Evolutionary conservation across 23 red algal genomes (phyloP).

Genomic region (Gracilaria gracilis): DNA sequence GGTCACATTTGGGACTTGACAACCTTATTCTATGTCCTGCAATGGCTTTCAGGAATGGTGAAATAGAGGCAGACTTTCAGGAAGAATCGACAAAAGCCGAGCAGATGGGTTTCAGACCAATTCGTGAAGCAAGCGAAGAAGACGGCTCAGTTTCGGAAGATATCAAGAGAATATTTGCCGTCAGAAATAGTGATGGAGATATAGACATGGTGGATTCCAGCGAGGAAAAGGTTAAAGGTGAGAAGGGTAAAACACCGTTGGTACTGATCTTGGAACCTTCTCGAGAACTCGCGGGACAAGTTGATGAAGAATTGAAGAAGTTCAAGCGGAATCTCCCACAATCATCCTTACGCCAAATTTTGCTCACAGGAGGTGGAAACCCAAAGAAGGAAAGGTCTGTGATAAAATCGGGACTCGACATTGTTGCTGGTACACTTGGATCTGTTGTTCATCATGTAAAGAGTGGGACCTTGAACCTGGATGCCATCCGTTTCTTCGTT

Average conservation of each 20-base stretch:
- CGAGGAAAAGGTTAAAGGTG: not conserved
- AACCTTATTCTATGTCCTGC: slow-evolving; percentile 71
- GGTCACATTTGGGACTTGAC: slow-evolving; percentile 17
- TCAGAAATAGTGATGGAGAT: not conserved
- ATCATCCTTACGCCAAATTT: slow-evolving; percentile 40
- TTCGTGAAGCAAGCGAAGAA: slow-evolving; percentile 34
- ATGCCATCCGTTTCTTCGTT: slow-evolving; percentile 83
- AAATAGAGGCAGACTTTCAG: slow-evolving; percentile 63
- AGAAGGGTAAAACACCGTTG: slow-evolving; percentile 67
- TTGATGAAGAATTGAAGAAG: slow-evolving; percentile 77
- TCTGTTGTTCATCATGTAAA: slow-evolving; percentile 86
- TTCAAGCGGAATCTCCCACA: slow-evolving; percentile 64
- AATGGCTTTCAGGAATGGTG: slow-evolving; percentile 75
- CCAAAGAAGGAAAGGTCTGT: slow-evolving; percentile 33
- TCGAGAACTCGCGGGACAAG: slow-evolving; percentile 88
- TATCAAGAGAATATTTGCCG: slow-evolving; percentile 8
- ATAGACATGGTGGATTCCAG: not conserved
- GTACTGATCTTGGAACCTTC: slow-evolving; percentile 86
- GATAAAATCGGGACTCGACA: slow-evolving; percentile 71
- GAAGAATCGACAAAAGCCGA: slow-evolving; percentile 20
- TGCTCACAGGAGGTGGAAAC: slow-evolving; percentile 75
- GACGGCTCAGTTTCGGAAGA: slow-evolving; percentile 42
- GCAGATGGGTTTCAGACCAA: slow-evolving; percentile 46
- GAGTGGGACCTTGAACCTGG: slow-evolving; percentile 78
- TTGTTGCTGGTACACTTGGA: slow-evolving; percentile 89